Evolutionary conservation across 176 grass and related monocot species (phyloP).

Genomic region (Aegilops tauschii): DNA sequence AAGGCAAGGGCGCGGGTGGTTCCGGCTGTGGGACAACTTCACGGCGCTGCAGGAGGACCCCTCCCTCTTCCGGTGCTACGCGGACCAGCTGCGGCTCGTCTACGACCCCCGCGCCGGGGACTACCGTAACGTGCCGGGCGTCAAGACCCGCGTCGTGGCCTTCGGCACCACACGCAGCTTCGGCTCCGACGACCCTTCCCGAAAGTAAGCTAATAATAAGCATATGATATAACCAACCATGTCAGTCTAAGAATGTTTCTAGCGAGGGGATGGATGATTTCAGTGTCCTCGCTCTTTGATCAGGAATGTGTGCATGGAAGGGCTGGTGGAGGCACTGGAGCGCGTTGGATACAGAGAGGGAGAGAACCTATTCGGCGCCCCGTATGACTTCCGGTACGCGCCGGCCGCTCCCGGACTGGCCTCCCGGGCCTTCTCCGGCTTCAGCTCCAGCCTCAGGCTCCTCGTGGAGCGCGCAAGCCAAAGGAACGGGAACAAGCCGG

Average conservation of each 20-base stretch:
- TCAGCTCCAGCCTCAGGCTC: not conserved
- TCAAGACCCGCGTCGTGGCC: not conserved
- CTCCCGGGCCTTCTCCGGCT: not conserved
- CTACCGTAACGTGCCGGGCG: not conserved
- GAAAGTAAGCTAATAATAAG: not conserved
- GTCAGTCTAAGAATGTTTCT: not conserved
- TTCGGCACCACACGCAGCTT: conserved; percentile 15
- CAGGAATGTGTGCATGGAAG: not conserved
- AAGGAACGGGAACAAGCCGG: not conserved
- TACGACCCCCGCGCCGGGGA: not conserved
- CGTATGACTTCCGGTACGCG: not conserved
- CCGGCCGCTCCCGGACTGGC: not conserved
- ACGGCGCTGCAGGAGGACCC: not conserved
- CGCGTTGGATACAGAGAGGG: not conserved
- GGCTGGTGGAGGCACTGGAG: not conserved
- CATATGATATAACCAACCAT: not conserved
- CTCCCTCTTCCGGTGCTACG: not conserved
- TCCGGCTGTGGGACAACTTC: conserved; percentile 11
- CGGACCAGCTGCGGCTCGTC: not conserved
- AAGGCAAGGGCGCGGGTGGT: not conserved
- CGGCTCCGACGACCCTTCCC: not conserved
- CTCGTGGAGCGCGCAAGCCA: not conserved
- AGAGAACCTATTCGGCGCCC: not conserved
- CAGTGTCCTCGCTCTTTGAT: too few species aligned
- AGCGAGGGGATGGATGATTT: too few species aligned